Conservation (phyloP, 1,139 yeast genomes). For the Debaryomycetaceae sp. region DNA sequence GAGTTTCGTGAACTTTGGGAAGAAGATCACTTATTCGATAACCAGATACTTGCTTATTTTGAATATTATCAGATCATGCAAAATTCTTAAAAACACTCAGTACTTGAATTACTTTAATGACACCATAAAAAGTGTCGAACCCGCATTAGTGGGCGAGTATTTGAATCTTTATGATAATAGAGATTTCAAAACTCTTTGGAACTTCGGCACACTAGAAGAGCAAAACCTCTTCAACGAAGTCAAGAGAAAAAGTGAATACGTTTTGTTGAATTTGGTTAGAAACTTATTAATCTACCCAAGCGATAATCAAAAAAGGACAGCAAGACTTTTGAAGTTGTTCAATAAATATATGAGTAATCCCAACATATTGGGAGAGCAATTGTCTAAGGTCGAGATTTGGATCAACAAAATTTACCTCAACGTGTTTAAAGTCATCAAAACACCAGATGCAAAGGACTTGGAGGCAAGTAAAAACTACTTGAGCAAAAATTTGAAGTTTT, state of each 20-base stretch:
- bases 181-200: slow-evolving; percentile 47
- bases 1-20: slow-evolving; percentile 54
- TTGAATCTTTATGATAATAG: slow-evolving; percentile 34
- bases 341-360: slow-evolving; percentile 22
- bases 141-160: slow-evolving; percentile 8
- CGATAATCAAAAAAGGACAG: slow-evolving; percentile 8
- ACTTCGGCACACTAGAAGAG: slow-evolving; percentile 26
- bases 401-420: slow-evolving; percentile 22
- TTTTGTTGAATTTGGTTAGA: slow-evolving; percentile 23
- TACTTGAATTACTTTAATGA: slow-evolving; percentile 25
- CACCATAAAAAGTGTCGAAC: slow-evolving; percentile 7
- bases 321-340: slow-evolving; percentile 19
- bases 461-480: slow-evolving; percentile 28
- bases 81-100: slow-evolving; percentile 34
- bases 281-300: slow-evolving; percentile 21
- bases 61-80: slow-evolving; percentile 32
- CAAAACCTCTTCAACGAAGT: slow-evolving; percentile 1
- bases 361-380: slow-evolving; percentile 9
- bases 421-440: slow-evolving; percentile 22
- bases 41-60: slow-evolving; percentile 31
- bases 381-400: slow-evolving; percentile 20
- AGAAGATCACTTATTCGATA: slow-evolving; percentile 36
- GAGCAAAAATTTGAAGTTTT: slow-evolving; percentile 27
- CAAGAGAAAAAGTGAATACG: slow-evolving; percentile 6
- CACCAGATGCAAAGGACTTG: slow-evolving; percentile 19